Conservation (phyloP, 2,329 filamentous ascomycete genomes). For the Xenoacremonium recifei region DNA sequence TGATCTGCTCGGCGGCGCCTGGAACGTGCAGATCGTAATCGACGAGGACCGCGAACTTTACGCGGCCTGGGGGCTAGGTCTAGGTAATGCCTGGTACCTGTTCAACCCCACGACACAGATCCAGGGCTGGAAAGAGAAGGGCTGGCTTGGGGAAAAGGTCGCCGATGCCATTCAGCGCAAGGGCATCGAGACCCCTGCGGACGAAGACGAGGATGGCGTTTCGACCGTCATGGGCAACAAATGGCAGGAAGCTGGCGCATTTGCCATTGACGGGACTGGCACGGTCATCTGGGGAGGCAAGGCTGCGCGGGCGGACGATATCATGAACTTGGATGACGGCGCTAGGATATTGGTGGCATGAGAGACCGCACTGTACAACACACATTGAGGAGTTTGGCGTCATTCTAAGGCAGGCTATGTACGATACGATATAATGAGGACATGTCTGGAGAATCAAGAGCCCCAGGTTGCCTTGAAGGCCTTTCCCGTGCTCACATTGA, state of each 20-base stretch:
- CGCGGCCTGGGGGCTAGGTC: conserved; percentile 58
- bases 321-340: conserved; percentile 53
- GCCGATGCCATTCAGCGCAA: conserved; percentile 43
- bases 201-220: conserved; percentile 33
- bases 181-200: conserved; percentile 21
- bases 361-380: not conserved
- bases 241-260: conserved; percentile 54
- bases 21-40: conserved; percentile 54
- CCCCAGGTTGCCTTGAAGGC: conserved; percentile 22
- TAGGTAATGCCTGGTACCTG: conserved; percentile 49
- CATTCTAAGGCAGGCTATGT: too few relatives aligned
- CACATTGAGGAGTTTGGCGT: not conserved
- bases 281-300: conserved; percentile 51
- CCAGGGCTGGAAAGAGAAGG: conserved; percentile 53
- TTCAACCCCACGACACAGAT: conserved; percentile 53
- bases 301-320: conserved; percentile 46
- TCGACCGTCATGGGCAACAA: conserved; percentile 52
- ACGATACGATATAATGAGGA: too few relatives aligned
- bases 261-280: conserved; percentile 49
- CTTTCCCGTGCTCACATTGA: conserved; percentile 64
- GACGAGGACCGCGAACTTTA: conserved; percentile 58
- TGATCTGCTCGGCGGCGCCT: conserved; percentile 55
- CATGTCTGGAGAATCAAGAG: not conserved
- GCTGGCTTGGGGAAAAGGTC: conserved; percentile 52
- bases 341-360: conserved; percentile 33